Conservation (phyloP, 108 stramenopile species). For the Chaetoceros tenuissimus region DNA sequence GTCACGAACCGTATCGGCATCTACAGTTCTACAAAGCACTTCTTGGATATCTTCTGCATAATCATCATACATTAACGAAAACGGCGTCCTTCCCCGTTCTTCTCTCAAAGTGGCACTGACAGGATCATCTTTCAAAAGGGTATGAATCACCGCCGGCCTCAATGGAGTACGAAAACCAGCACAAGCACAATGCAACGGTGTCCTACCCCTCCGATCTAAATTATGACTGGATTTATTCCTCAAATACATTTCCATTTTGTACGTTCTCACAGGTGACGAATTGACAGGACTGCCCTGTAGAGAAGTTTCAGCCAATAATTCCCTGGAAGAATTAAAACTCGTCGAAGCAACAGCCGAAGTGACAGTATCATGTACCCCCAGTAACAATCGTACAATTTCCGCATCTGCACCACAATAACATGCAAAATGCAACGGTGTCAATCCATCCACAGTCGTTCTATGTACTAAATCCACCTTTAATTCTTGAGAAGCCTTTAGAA, state of each 20-base stretch:
- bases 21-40: no score
- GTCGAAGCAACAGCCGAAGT: background rate
- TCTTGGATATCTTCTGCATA: constrained; percentile 47
- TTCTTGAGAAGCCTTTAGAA: constrained; percentile 28
- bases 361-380: background rate
- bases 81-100: constrained; percentile 34
- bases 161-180: constrained; percentile 37
- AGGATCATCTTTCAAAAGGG: constrained; percentile 26
- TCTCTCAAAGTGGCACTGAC: constrained; percentile 24
- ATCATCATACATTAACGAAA: constrained; percentile 36
- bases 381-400: constrained; percentile 23
- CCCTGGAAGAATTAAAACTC: constrained; percentile 3
- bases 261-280: no score
- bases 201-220: constrained; percentile 38
- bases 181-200: constrained; percentile 40
- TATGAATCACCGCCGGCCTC: constrained; percentile 28
- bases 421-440: constrained; percentile 45
- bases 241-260: no score
- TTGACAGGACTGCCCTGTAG: no score
- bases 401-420: constrained; percentile 33
- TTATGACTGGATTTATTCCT: no score
- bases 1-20: constrained; percentile 14
- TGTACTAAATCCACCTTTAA: no score
- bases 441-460: constrained; percentile 37
- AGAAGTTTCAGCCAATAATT: constrained; percentile 9